These are phyloP conservation scores for Cadophora sp. DNA, from an alignment of 2,329 filamentous ascomycete genomes.

Conservation along the genomic window DNA sequence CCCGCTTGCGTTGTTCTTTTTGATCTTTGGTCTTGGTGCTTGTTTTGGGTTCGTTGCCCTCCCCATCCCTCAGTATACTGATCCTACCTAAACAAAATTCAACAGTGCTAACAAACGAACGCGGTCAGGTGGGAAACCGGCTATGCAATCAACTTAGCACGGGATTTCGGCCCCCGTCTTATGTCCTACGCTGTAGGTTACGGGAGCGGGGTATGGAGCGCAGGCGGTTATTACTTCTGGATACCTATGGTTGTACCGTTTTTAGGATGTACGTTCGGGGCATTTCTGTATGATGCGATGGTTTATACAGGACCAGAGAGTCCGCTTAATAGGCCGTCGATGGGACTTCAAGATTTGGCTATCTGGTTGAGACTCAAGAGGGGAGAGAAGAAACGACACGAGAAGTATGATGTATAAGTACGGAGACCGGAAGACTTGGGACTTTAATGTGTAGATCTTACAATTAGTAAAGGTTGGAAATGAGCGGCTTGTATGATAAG, in stretches of 20 bases:
- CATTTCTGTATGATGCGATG: constrained; percentile 71
- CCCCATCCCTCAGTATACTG: too few relatives aligned
- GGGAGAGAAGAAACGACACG: constrained; percentile 26
- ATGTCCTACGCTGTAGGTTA: constrained; percentile 74
- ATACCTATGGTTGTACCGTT: constrained; percentile 78
- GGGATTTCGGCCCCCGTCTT: constrained; percentile 74
- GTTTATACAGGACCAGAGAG: constrained; percentile 71
- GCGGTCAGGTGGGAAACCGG: constrained; percentile 68
- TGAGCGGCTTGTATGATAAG: not conserved
- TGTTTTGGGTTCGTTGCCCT: constrained; percentile 58
- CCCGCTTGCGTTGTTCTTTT: constrained; percentile 71
- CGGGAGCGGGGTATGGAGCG: constrained; percentile 69
- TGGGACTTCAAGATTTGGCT: constrained; percentile 64
- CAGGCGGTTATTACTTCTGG: constrained; percentile 77
- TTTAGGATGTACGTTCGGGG: constrained; percentile 67
- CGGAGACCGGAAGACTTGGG: too few relatives aligned
- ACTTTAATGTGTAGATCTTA: too few relatives aligned
- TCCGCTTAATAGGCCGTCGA: constrained; percentile 71
- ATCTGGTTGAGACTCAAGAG: constrained; percentile 19
- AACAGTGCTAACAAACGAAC: too few relatives aligned
- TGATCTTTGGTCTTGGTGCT: constrained; percentile 76
- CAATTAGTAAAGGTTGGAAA: not conserved
- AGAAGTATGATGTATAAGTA: constrained; percentile 34
- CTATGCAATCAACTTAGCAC: constrained; percentile 76
- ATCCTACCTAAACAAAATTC: too few relatives aligned